A percentile compares a stretch with the other conserved stretches of the same genome.
Evolutionary conservation across 495 filamentous ascomycete genomes (phyloP).

Genomic region (Talaromyces stipitatus): DNA sequence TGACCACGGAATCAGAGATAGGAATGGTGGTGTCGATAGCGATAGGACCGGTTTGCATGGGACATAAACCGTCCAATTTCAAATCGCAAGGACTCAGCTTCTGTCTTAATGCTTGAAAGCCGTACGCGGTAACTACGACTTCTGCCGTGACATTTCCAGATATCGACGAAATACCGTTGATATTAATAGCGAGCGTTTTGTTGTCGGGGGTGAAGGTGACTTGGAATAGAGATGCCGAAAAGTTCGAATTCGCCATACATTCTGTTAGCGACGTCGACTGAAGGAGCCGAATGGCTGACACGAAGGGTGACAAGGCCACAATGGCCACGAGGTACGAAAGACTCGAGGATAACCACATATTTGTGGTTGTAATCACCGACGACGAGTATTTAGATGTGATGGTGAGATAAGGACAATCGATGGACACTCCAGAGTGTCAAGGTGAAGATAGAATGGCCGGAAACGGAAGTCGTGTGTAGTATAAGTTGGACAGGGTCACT

Average conservation of each 20-base stretch:
- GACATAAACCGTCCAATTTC: constrained; percentile 72
- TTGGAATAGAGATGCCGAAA: constrained; percentile 77
- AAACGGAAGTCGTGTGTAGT: not conserved
- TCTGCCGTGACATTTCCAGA: constrained; percentile 78
- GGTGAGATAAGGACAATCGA: not conserved
- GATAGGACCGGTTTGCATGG: constrained; percentile 84
- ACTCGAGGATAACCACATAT: constrained; percentile 21
- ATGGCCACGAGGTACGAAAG: constrained; percentile 28
- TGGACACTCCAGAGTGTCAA: not conserved
- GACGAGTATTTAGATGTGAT: not conserved
- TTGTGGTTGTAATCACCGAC: constrained; percentile 4
- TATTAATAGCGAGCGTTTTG: constrained; percentile 60
- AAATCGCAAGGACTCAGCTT: constrained; percentile 69
- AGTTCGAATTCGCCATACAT: constrained; percentile 70
- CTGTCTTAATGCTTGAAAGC: constrained; percentile 56
- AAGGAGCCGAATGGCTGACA: constrained; percentile 40
- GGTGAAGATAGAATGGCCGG: not conserved
- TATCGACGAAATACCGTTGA: constrained; percentile 79
- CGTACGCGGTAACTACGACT: constrained; percentile 72
- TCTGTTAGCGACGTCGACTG: constrained; percentile 70
- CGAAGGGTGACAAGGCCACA: constrained; percentile 28
- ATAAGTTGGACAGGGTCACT: not conserved
- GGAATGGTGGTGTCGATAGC: constrained; percentile 61
- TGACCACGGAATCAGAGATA: constrained; percentile 47
- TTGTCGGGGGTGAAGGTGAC: constrained; percentile 74